Base-by-base conservation (phyloP, 2,329 filamentous ascomycete species). In the Cercospora beticola region DNA sequence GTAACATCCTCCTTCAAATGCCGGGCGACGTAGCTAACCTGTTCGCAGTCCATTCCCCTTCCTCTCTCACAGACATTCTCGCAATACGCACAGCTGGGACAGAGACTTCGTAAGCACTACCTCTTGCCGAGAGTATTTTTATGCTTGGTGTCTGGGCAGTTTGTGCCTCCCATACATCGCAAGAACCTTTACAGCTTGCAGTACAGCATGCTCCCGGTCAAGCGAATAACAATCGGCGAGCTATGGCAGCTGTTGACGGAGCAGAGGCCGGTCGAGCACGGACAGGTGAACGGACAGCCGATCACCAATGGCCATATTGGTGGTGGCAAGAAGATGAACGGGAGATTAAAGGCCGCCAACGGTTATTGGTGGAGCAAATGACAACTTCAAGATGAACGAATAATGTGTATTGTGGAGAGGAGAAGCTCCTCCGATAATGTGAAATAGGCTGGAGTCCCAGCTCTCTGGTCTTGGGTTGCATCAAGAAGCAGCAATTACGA, bases 161-260 rank as follows among this genome's bases (percentile, higher is more conserved):
- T 97, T 73, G 93, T 98, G 14, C 72, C 75, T 54, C 94, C 96
- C 0, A 96, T 99, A 60, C 94, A 97, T 78, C 88, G 96, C 63
- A 94, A 94, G 77, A 96, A 95, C 77, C 85, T 99, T 62, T 99
- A 99, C 81, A 96, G 93, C 74, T 84, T 99, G 75, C 95, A 99
- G 81, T 99, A 99, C 81, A 97, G 93, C 82, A 98, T 98, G 93
- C 85, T 99, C 49, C 96, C 96, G 0, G 91, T 92, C 7, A 87
- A 87, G 64, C 85, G 96, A 56, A 91, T 92, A 0, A 89, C 90
- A 2, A 91, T 98, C 67, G 84, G 87, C 74, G 93, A 97, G 77
- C 90, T 98, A 79, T 99, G 96, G 95, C 66, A 72, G 23, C 68
- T 78, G 16, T 59, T 79, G 68, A 78, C 66, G 52, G 70, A 66